These are phyloP conservation scores for Carnegiea gigantea DNA, from an alignment of 179 eudicot species.

Conservation along the genomic window DNA sequence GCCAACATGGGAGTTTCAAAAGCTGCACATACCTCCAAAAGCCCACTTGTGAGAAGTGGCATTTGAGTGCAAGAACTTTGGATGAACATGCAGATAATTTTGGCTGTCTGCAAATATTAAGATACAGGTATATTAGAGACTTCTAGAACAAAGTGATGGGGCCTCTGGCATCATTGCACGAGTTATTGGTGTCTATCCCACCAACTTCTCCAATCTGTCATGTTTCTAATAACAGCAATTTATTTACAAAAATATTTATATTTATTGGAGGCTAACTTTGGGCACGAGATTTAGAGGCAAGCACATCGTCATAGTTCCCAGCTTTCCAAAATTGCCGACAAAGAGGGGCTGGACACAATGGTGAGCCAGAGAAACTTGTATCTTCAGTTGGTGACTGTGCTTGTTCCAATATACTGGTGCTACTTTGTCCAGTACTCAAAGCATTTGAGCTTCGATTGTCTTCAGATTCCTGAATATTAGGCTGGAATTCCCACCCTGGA, in stretches of 20 bases:
- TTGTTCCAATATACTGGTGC: constrained; percentile 42
- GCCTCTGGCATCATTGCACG: no score
- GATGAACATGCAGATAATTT: constrained; percentile 73
- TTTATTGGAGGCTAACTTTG: constrained; percentile 43
- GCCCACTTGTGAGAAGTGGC: constrained; percentile 99
- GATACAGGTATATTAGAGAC: constrained; percentile 14
- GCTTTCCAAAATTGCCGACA: constrained; percentile 94
- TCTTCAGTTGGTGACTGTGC: constrained; percentile 47
- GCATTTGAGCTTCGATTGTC: constrained; percentile 36
- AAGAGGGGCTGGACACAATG: constrained; percentile 64
- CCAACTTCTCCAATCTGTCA: constrained; percentile 4
- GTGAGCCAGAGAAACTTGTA: constrained; percentile 44
- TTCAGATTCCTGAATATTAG: constrained; percentile 36
- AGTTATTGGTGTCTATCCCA: not conserved
- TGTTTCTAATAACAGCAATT: not conserved
- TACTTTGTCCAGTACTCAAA: constrained; percentile 41
- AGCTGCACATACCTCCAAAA: constrained; percentile 73
- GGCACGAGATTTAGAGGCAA: constrained; percentile 41
- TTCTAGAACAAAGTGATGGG: constrained; percentile 1
- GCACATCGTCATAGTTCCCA: constrained; percentile 59
- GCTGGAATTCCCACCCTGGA: constrained; percentile 28
- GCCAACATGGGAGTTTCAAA: constrained; percentile 1
- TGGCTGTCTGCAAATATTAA: constrained; percentile 47
- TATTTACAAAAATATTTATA: not conserved
- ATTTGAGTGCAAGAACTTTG: constrained; percentile 89